Evolutionary conservation across 2,329 filamentous ascomycete species (phyloP).

Genomic region (Fusarium torulosum): DNA sequence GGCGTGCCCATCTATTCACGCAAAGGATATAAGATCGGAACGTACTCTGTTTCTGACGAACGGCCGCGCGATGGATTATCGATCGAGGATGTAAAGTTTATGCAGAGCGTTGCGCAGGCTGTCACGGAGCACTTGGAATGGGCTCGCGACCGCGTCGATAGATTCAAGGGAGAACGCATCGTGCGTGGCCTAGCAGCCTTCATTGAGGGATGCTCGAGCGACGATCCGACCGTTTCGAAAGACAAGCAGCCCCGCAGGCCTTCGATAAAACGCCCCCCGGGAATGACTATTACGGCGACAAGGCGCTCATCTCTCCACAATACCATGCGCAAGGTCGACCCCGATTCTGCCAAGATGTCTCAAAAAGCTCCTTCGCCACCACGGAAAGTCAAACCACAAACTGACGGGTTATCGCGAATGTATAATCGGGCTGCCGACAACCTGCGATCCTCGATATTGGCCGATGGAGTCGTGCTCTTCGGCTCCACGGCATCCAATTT

Average conservation of each 20-base stretch:
- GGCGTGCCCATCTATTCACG: constrained; percentile 70
- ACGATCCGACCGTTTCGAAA: constrained; percentile 28
- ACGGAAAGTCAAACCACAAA: constrained; percentile 20
- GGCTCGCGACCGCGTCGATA: constrained; percentile 64
- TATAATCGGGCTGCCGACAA: constrained; percentile 49
- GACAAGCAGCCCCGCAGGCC: constrained; percentile 12
- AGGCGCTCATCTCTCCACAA: constrained; percentile 28
- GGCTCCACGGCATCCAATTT: constrained; percentile 46
- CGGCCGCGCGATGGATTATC: constrained; percentile 64
- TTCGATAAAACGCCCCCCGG: constrained; percentile 34
- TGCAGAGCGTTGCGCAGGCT: constrained; percentile 68
- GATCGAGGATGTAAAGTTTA: constrained; percentile 62
- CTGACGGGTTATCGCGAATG: constrained; percentile 44
- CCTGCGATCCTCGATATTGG: constrained; percentile 49
- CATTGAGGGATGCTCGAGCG: constrained; percentile 61
- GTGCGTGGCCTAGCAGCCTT: constrained; percentile 67
- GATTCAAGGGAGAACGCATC: constrained; percentile 65
- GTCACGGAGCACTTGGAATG: constrained; percentile 73
- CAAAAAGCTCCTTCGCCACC: not conserved
- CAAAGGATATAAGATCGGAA: constrained; percentile 67
- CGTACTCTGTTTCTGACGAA: constrained; percentile 70
- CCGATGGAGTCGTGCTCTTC: constrained; percentile 51
- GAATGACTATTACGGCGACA: constrained; percentile 32
- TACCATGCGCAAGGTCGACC: constrained; percentile 21
- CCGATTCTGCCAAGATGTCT: constrained; percentile 3